Base-by-base conservation (phyloP, 1,284 basidiomycete species). In the Porogramme epimiltina region DNA sequence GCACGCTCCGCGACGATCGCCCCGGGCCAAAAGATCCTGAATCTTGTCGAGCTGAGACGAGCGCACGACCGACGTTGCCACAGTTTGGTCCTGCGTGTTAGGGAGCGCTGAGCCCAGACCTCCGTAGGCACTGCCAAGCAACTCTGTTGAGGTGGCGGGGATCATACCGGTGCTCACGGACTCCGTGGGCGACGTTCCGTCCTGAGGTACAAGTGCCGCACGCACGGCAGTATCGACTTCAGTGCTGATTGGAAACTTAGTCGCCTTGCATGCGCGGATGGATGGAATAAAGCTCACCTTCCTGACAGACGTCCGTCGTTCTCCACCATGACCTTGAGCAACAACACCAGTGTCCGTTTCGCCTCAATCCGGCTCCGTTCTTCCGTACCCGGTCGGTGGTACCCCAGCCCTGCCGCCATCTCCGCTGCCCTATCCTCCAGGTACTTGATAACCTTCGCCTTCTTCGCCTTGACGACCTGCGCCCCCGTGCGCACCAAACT, bases 1-100 rank as follows among this genome's bases (percentile, higher is more conserved):
- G 62, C 93, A 94, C 0, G 97, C 97, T 57, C 89, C 84, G 23
- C 84, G 82, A 51, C 92, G 88, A 60, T 98, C 87, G 15, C 97
- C 97, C 41, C 84, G 80, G 8, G 94, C 71, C 11, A 98, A 77
- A 50, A 92, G 81, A 25, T 81, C 79, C 56, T 93, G 87, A 49
- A 98, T 87, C 63, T 85, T 85, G 61, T 87, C 82, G n/a, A 97
- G 73, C 15, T 85, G 70, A 0, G 83, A 82, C 0, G 85, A 70
- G 6, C 79, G 76, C 5, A 89, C 70, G 33, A 63, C 58, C 9
- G 62, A 59, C 6, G 60, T 58, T 19, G 62, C 52, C 2, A 70
- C 42, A 10, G 59, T 51, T 2, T 62, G 36, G 20, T 67, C 64
- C 36, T 58, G 61, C 1, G 48, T 28, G 26, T 61, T 60, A 16